phyloP scores from a whole-genome alignment of 2,329 filamentous ascomycete species.

The Diaporthe velutina region DNA sequence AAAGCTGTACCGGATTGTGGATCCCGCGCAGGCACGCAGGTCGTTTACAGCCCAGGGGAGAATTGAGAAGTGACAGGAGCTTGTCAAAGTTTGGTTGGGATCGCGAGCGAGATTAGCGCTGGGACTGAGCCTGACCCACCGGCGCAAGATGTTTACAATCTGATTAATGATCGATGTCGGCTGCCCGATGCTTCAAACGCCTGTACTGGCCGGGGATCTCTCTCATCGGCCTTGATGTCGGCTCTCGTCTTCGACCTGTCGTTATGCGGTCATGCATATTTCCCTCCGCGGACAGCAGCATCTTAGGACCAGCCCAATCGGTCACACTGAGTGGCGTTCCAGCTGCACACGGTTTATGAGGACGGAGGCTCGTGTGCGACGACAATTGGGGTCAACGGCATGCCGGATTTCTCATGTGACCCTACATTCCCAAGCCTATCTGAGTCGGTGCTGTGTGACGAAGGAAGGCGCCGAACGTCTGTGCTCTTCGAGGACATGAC shows the following conservation, averaged over 20 bases:
- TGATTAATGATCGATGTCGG: slow-evolving; percentile 17
- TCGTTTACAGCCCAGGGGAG: background rate
- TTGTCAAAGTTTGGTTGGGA: slow-evolving; percentile 30
- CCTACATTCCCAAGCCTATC: background rate
- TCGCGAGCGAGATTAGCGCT: slow-evolving; percentile 21
- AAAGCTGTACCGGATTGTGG: slow-evolving; percentile 34
- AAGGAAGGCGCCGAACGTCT: slow-evolving; percentile 14
- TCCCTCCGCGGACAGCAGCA: background rate
- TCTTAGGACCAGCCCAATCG: background rate
- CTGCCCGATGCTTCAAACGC: slow-evolving; percentile 3
- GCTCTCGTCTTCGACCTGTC: slow-evolving; percentile 17
- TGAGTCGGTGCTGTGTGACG: slow-evolving; percentile 16
- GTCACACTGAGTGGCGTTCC: background rate
- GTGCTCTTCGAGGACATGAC: slow-evolving; percentile 10
- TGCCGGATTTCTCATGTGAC: slow-evolving; percentile 13
- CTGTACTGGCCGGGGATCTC: background rate
- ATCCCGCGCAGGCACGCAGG: slow-evolving; percentile 30
- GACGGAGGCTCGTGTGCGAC: background rate
- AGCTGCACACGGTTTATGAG: background rate
- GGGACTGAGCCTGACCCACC: slow-evolving; percentile 25
- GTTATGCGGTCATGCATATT: slow-evolving; percentile 5
- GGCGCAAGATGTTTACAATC: slow-evolving; percentile 21
- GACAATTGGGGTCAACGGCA: background rate
- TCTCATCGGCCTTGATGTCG: background rate
- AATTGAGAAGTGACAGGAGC: slow-evolving; percentile 35